phyloP scores from a whole-genome alignment of 106 monocot species.

The Acorus calamus region DNA sequence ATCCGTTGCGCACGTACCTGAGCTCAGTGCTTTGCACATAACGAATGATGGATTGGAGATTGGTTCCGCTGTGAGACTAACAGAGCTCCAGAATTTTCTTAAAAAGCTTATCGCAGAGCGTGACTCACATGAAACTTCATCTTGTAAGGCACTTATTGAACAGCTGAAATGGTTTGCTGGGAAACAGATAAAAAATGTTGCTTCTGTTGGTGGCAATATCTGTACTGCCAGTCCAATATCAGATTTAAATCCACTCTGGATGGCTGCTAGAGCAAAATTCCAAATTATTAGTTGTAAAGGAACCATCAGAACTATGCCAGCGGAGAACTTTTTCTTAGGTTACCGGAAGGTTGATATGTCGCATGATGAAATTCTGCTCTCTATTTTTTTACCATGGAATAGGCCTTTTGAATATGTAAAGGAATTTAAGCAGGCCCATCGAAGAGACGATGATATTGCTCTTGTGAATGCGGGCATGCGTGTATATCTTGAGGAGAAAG shows the following conservation, averaged over 20 bases:
- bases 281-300: slow-evolving; percentile 52
- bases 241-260: slow-evolving; percentile 98
- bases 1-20: slow-evolving; percentile 57
- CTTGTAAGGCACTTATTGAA: slow-evolving; percentile 72
- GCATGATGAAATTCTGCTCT: slow-evolving; percentile 59
- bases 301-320: slow-evolving; percentile 39
- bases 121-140: slow-evolving; percentile 43
- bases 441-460: slow-evolving; percentile 98
- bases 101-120: slow-evolving; percentile 38
- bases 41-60: slow-evolving; percentile 71
- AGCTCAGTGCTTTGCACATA: slow-evolving; percentile 54
- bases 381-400: slow-evolving; percentile 84
- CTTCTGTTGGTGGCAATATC: slow-evolving; percentile 97
- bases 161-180: slow-evolving; percentile 99
- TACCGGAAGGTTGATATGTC: slow-evolving; percentile 80
- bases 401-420: slow-evolving; percentile 80
- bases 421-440: slow-evolving; percentile 95
- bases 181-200: slow-evolving; percentile 89
- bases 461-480: slow-evolving; percentile 99
- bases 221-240: slow-evolving; percentile 99
- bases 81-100: slow-evolving; percentile 64
- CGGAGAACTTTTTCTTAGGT: slow-evolving; percentile 79
- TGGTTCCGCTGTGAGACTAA: slow-evolving; percentile 78
- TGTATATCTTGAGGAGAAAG: slow-evolving; percentile 38
- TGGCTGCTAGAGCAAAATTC: slow-evolving; percentile 67